Base-by-base conservation (phyloP, 495 filamentous ascomycete genomes). In the Penicillium psychrofluorescens region DNA sequence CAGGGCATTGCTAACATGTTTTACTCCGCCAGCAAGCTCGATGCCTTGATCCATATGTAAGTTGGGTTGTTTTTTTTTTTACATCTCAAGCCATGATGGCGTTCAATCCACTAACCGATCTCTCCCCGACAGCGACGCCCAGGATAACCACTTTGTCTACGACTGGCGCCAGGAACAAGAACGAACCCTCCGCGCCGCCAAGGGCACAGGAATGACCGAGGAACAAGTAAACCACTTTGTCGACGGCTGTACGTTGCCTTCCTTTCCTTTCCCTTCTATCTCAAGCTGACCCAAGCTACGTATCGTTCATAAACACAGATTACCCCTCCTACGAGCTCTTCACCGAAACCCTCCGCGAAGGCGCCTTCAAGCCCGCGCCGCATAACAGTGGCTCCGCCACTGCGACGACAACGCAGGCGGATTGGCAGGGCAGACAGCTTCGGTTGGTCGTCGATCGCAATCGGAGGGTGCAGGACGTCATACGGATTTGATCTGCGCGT, bases 81-180 rank as follows among this genome's bases (percentile, higher is more conserved):
- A 29, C 33, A 35, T 38, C 15, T 2, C 9, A 9, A 22, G 1
- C 7, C 7, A 10, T 27, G 11, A 11, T 14, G 40, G n/a, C 11
- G 8, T 29, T 36, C n/a, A 14, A 32, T 6, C n/a, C 39, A 38
- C 39, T 50, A 29, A 51, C 10, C 28, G 12, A 4, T 13, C n/a
- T 12, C n/a, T 39, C 31, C 35, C 5, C 6, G 22, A 6, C 22
- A 83, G 78, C 47, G 91, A 97, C 57, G 86, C 91, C 9, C 75
- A 85, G 56, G 68, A 94, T 45, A 74, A 72, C 11, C 70, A 72
- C 43, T 94, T 74, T 54, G 91, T 95, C 33, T 97, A 95, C 58
- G 80, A 78, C 46, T 96, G 91, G 91, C 81, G 91, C 12, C 64
- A 80, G 43, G 71, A 97, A 59, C 88, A 94, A 59, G 91, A 97